Evolutionary conservation across 1,139 yeast species (phyloP).

Genomic region (Taiozyma sp.): DNA sequence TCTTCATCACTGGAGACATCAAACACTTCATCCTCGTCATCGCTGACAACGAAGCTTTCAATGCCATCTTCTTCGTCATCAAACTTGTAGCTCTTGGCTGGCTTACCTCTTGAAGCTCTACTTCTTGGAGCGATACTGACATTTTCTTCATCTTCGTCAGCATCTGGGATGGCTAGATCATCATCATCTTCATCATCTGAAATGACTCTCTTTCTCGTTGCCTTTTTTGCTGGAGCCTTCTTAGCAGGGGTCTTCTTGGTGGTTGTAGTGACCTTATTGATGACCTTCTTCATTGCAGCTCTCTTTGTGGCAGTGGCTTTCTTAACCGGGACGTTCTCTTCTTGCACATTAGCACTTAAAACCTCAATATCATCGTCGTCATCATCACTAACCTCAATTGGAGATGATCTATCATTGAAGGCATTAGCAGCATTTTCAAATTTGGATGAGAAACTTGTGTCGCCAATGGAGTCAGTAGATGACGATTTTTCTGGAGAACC

Average conservation of each 20-base stretch:
- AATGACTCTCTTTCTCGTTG: conserved; percentile 1
- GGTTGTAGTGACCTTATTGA: conserved; percentile 13
- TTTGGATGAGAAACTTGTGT: conserved; percentile 13
- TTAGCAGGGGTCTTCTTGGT: conserved; percentile 3
- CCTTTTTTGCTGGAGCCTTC: conserved; percentile 5
- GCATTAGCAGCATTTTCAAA: conserved; percentile 20
- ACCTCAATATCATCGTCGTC: background rate
- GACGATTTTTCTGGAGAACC: conserved; percentile 24
- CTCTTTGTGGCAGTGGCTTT: conserved; percentile 8
- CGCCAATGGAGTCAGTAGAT: conserved; percentile 21
- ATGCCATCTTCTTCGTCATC: conserved; percentile 22
- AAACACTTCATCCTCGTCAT: conserved; percentile 6
- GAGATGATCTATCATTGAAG: conserved; percentile 7
- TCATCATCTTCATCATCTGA: conserved; percentile 9
- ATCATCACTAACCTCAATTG: background rate
- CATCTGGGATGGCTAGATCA: conserved; percentile 2
- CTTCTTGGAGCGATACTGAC: background rate
- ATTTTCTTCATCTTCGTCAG: background rate
- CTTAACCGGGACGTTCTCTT: conserved; percentile 5
- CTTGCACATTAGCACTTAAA: background rate
- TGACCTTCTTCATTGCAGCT: conserved; percentile 8
- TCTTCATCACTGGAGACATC: background rate
- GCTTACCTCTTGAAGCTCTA: conserved; percentile 20
- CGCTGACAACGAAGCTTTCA: conserved; percentile 22
- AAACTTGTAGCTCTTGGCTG: conserved; percentile 18